A percentile compares a stretch with the other conserved stretches of the same genome.
Evolutionary conservation across 352 stramenopile species (phyloP).

Genomic region (Phytopythium vexans): DNA sequence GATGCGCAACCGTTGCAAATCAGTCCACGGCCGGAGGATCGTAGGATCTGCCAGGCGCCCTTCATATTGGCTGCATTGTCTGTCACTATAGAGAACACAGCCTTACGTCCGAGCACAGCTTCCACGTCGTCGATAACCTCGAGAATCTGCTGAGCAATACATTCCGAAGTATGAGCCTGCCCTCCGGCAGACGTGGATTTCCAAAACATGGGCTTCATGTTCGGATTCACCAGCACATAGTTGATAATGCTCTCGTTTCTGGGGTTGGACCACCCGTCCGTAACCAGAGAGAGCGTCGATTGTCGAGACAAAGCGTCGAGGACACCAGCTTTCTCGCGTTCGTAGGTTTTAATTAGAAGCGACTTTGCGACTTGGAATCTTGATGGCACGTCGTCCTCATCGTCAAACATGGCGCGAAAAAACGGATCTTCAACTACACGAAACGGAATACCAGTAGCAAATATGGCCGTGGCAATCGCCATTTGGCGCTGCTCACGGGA

Average conservation of each 20-base stretch:
- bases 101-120: background rate
- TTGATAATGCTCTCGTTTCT: slow-evolving; percentile 14
- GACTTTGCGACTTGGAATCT: background rate
- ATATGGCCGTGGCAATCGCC: too few species aligned
- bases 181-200: slow-evolving; percentile 1
- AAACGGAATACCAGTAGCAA: too few species aligned
- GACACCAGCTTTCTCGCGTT: background rate
- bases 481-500: too few species aligned
- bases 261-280: slow-evolving; percentile 8
- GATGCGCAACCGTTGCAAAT: slow-evolving; percentile 10
- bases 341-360: background rate
- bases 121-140: slow-evolving; percentile 7
- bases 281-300: background rate
- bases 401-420: slow-evolving; percentile 8
- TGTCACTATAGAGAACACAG: slow-evolving; percentile 6
- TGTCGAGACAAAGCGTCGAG: background rate
- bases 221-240: slow-evolving; percentile 6
- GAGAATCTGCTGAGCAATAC: slow-evolving; percentile 4
- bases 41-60: background rate
- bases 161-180: background rate
- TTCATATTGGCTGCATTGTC: slow-evolving; percentile 16
- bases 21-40: background rate
- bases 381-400: background rate
- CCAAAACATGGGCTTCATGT: slow-evolving; percentile 5
- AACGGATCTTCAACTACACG: slow-evolving; percentile 2